A percentile compares a stretch with the other conserved stretches of the same genome.
These are phyloP conservation scores for Colletotrichum eremochloae DNA, from an alignment of 2,329 filamentous ascomycete genomes.

Conservation along the genomic window DNA sequence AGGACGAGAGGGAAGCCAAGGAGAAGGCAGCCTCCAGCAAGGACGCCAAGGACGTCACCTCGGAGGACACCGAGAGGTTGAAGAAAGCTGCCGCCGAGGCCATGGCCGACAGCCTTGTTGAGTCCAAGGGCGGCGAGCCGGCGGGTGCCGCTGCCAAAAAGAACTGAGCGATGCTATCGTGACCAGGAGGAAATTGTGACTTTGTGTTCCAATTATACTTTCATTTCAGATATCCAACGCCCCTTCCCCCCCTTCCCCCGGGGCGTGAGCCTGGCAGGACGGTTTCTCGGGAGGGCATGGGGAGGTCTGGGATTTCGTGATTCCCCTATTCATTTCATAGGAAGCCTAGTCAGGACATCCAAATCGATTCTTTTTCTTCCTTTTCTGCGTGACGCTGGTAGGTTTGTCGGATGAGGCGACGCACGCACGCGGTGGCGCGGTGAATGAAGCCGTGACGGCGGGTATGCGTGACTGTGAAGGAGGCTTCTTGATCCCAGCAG, in stretches of 20 bases:
- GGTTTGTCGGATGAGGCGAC: neutral
- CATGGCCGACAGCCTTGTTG: slow-evolving; percentile 69
- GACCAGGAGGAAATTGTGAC: slow-evolving; percentile 6
- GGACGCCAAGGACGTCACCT: slow-evolving; percentile 59
- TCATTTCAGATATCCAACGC: slow-evolving; percentile 41
- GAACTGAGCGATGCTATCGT: slow-evolving; percentile 45
- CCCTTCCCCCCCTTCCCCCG: slow-evolving; percentile 1
- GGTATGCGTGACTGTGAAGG: slow-evolving; percentile 1
- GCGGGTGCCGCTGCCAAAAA: slow-evolving; percentile 52
- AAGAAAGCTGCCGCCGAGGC: slow-evolving; percentile 76
- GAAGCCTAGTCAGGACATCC: slow-evolving; percentile 36
- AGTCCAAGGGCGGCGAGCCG: slow-evolving; percentile 53
- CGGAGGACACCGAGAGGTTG: slow-evolving; percentile 71
- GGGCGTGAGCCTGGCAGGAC: slow-evolving; percentile 27
- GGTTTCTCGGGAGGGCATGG: slow-evolving; percentile 36
- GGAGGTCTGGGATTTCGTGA: slow-evolving; percentile 28
- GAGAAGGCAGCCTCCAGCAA: slow-evolving; percentile 60
- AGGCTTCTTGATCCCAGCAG: neutral
- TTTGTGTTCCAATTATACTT: slow-evolving; percentile 29
- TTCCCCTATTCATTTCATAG: slow-evolving; percentile 36
- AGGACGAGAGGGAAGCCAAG: slow-evolving; percentile 88
- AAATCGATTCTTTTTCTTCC: slow-evolving; percentile 25
- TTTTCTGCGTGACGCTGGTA: neutral
- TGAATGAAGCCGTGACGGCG: neutral
- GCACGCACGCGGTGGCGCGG: neutral